These are phyloP conservation scores for Mycena floridula DNA, from an alignment of 768 basidiomycete genomes.

Conservation along the genomic window DNA sequence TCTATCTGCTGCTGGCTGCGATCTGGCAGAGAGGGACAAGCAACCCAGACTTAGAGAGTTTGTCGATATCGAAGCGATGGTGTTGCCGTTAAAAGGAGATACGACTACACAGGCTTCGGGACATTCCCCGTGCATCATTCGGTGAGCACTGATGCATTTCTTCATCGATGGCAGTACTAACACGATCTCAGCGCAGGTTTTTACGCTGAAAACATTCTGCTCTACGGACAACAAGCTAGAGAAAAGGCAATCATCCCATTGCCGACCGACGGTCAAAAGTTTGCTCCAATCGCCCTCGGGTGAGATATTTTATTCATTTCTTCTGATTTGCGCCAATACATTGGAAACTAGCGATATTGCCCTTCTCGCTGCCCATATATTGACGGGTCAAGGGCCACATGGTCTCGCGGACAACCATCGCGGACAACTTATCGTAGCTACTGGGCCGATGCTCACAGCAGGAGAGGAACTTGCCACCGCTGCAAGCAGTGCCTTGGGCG, in stretches of 20 bases:
- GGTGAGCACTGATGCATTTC: not conserved
- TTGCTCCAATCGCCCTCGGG: not conserved
- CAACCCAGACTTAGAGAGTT: constrained; percentile 26
- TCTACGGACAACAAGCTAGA: not conserved
- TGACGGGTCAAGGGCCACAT: constrained; percentile 21
- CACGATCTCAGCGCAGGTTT: not conserved
- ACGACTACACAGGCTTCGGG: constrained; percentile 16
- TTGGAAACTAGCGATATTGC: too few relatives aligned
- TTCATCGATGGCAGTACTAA: not conserved
- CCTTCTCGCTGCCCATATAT: constrained; percentile 8
- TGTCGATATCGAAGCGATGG: constrained; percentile 22
- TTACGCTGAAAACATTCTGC: not conserved
- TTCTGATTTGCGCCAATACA: too few relatives aligned
- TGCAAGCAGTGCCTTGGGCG: not conserved
- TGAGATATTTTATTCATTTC: too few relatives aligned
- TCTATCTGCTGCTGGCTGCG: not conserved
- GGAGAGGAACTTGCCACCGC: not conserved
- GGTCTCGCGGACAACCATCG: constrained; percentile 22
- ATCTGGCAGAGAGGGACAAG: constrained; percentile 21
- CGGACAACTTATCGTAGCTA: constrained; percentile 20
- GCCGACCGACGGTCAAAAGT: not conserved
- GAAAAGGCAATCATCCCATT: not conserved
- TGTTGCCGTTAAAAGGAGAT: constrained; percentile 17
- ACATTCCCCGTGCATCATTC: constrained; percentile 17
- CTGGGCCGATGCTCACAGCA: constrained; percentile 3